phyloP scores from a whole-genome alignment of 2,329 filamentous ascomycete species.

The Fusarium multiceps region DNA sequence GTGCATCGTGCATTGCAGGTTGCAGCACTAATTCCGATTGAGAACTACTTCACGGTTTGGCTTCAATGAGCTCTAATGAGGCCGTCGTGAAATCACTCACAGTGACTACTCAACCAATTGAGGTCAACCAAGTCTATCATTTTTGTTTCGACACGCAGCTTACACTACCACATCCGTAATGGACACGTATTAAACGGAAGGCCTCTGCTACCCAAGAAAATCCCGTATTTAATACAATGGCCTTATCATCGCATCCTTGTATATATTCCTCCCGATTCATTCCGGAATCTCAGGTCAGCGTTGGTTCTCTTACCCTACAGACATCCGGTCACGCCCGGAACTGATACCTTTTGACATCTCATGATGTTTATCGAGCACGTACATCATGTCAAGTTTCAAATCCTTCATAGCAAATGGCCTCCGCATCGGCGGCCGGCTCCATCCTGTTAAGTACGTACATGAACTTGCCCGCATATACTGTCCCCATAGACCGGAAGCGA shows the following conservation, averaged over 20 bases:
- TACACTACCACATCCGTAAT: slow-evolving; percentile 1
- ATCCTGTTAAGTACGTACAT: slow-evolving; percentile 7
- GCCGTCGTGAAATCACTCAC: slow-evolving; percentile 1
- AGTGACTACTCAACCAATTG: slow-evolving; percentile 14
- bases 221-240: slow-evolving; percentile 7
- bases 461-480: neutral
- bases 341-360: slow-evolving; percentile 4
- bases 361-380: neutral
- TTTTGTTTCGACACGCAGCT: slow-evolving; percentile 4
- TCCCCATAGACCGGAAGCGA: slow-evolving; percentile 15
- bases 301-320: slow-evolving; percentile 30
- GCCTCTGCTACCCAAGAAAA: slow-evolving; percentile 3
- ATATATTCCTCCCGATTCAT: slow-evolving; percentile 39
- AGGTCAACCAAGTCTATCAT: neutral
- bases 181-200: slow-evolving; percentile 7
- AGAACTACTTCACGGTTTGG: neutral
- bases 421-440: slow-evolving; percentile 2
- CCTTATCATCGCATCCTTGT: slow-evolving; percentile 10
- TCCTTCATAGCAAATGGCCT: neutral
- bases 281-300: slow-evolving; percentile 33
- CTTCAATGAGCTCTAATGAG: slow-evolving; percentile 5
- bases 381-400: neutral
- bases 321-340: neutral
- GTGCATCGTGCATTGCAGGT: slow-evolving; percentile 27
- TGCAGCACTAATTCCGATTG: slow-evolving; percentile 7